Evolutionary conservation across 2,329 filamentous ascomycete genomes (phyloP), one percentile per base, ranked within the genome.

Genomic region (Biscogniauxia marginata): DNA sequence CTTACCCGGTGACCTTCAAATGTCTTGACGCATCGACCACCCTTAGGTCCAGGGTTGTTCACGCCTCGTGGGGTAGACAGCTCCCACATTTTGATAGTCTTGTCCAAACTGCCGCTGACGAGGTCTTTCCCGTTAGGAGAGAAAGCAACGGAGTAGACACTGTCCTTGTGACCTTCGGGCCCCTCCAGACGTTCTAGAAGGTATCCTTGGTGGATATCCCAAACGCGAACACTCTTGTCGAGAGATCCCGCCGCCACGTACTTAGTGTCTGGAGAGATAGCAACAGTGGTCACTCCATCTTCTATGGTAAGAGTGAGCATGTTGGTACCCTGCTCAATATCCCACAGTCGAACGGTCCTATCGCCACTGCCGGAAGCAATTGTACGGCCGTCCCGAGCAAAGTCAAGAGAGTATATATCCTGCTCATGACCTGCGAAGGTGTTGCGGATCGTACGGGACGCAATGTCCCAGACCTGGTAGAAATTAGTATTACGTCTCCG

Each of bases 71-170:
- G 84, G 20, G 89, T 84, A 54, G 84, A 87, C 50, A 99, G 83
- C 78, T 97, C 93, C 93, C 95, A 99, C 89, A 98, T 96, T 80
- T 97, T 96, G 80, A 98, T 98, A 0, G 93, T 98, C 81, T 96
- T 96, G 73, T 99, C 95, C 65, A 98, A 79, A 81, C 90, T 96
- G 61, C 95, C 95, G 67, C 90, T 96, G 70, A 98, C 93, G 44
- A 99, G 86, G 64, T 96, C 91, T 67, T 92, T 90, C 59, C 93
- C 93, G 66, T 90, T 93, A 23, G 95, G 95, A 13, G 93, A 93
- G 74, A 99, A 99, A 0, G 95, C 93, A 20, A 99, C 95, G 11
- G 89, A 93, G 74, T 98, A 98, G 20, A 98, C 95, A 66, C 90
- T 96, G 61, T 99, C 95, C 75, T 96, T 96, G 79, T 98, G 95